Base-by-base conservation (phyloP, 768 basidiomycete genomes). In the Russula earlei region DNA sequence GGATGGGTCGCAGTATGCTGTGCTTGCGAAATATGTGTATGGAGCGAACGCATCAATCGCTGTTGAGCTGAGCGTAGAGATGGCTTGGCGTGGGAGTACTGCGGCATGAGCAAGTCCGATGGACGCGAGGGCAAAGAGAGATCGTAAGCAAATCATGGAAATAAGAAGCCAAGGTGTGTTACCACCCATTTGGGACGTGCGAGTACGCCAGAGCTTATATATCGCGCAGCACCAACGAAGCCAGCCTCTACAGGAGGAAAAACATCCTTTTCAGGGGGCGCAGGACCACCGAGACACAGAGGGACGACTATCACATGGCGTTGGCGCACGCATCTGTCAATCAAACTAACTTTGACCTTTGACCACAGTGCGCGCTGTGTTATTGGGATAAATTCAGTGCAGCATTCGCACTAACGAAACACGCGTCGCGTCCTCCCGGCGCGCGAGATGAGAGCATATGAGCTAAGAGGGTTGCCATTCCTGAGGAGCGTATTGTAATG, bases 1-100 rank as follows among this genome's bases (percentile, higher is more conserved):
- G 4, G 66, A 59, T 17, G 69, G 55, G 7, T 57, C 2, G 59
- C 70, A 71, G 56, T 71, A 70, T 20, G 65, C 70, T 1, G 69
- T 60, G 40, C 66, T 67, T 10, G 70, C 69, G 38, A 65, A 70
- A 52, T 56, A 60, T 2, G 67, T 62, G 63, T 62, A 70, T 22
- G 68, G 69, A 49, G 54, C 67, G 60, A 63, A 70, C 2, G 58
- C 41, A 5, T 42, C 45, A 59, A 71, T 67, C 59, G 68, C 62
- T 12, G 61, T 8, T 5, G 62, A 45, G n/a, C 54, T 52, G 15
- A 69, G 56, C 6, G 64, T 20, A 19, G 64, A 63, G 56, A 70
- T 54, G 6, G 24, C 17, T 27, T 57, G 55, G 33, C 59, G 60
- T 46, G 53, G 38, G 3, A 5, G 10, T 5, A 29, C 19, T 8